A percentile compares a stretch with the other conserved stretches of the same genome.
Conservation (phyloP, 2,329 filamentous ascomycete species). For the Sporothrix humicola region DNA sequence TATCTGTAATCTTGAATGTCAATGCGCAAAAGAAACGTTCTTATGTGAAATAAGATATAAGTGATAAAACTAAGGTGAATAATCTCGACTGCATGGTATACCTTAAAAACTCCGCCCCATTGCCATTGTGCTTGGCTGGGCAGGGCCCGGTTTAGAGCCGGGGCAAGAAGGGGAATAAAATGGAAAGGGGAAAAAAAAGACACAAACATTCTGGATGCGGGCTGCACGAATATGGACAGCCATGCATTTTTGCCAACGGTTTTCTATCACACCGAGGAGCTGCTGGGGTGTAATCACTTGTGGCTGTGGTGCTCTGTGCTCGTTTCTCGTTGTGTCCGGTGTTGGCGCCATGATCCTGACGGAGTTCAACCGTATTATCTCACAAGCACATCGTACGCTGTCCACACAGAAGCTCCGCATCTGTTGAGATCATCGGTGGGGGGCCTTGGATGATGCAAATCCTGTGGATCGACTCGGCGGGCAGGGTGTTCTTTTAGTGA, state of each 20-base stretch:
- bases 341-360: neutral
- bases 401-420: neutral
- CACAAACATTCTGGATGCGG: neutral
- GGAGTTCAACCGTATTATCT: neutral
- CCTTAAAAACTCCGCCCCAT: neutral
- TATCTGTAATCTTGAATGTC: neutral
- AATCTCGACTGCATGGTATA: neutral
- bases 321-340: neutral
- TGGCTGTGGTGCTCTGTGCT: neutral
- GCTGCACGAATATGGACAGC: slow-evolving; percentile 7
- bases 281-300: neutral
- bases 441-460: slow-evolving; percentile 11
- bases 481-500: neutral
- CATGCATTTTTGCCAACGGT: neutral
- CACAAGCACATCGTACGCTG: neutral
- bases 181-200: neutral
- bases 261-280: slow-evolving; percentile 11
- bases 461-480: neutral
- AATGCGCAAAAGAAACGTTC: neutral
- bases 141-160: neutral
- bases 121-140: neutral
- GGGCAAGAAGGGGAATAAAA: neutral
- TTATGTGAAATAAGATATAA: too few relatives aligned
- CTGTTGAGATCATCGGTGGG: slow-evolving; percentile 6
- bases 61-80: neutral